Evolutionary conservation across 257 asterid genomes (phyloP).

Genomic region (Leptodermis oblonga): DNA sequence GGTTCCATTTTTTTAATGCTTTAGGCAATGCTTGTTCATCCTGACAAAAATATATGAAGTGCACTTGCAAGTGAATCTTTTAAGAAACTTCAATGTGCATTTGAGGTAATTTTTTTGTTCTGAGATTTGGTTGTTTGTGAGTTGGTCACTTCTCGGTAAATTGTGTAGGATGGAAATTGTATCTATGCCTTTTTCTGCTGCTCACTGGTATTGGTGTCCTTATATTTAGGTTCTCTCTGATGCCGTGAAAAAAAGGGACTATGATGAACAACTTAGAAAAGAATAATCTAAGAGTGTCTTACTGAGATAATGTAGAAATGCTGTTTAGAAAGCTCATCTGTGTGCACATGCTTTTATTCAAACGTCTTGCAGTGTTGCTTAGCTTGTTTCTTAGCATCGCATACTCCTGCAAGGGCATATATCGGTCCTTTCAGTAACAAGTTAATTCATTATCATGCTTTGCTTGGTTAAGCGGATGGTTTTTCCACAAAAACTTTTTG

Average conservation of each 20-base stretch:
- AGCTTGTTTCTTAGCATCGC: background rate
- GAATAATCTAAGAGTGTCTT: constrained; percentile 63
- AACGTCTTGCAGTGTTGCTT: no score
- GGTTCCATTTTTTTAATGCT: constrained; percentile 1
- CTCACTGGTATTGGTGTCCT: constrained; percentile 26
- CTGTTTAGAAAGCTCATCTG: no score
- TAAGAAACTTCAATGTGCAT: constrained; percentile 94
- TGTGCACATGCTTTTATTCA: no score
- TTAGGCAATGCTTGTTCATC: constrained; percentile 99
- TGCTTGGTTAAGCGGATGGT: background rate
- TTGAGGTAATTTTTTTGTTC: constrained; percentile 50
- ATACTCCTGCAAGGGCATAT: background rate
- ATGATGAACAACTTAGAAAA: constrained; percentile 91
- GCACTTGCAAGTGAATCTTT: constrained; percentile 89
- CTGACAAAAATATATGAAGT: constrained; percentile 94
- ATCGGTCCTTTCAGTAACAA: background rate
- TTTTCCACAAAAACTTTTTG: no score
- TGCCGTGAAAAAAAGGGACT: constrained; percentile 85
- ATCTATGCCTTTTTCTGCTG: no score
- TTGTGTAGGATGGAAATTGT: constrained; percentile 24
- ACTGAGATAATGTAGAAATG: constrained; percentile 75
- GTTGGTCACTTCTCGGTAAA: background rate
- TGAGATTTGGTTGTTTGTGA: background rate
- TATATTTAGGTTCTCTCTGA: constrained; percentile 77
- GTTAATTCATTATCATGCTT: background rate